Evolutionary conservation across 768 basidiomycete species (phyloP).

Genomic region (Collybia nuda): DNA sequence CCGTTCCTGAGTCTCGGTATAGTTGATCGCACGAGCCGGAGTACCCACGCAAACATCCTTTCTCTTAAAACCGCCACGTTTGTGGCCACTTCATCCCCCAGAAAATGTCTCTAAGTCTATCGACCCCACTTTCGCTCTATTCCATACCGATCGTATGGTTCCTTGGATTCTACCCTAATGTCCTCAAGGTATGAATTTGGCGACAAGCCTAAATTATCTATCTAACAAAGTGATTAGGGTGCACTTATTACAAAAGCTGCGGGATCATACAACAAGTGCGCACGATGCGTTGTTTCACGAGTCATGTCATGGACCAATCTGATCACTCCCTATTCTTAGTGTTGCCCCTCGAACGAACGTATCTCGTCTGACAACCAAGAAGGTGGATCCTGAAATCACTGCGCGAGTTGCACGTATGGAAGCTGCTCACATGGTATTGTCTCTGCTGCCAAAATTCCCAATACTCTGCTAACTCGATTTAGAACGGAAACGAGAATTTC

Average conservation of each 20-base stretch:
- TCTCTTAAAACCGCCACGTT: not conserved
- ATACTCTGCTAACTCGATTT: not conserved
- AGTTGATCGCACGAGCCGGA: not conserved
- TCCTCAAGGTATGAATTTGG: constrained; percentile 21
- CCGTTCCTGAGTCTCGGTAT: too few species aligned
- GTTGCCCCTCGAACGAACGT: constrained; percentile 17
- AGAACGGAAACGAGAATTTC: constrained; percentile 30
- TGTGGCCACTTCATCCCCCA: not conserved
- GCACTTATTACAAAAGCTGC: constrained; percentile 8
- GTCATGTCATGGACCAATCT: not conserved
- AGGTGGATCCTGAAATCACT: constrained; percentile 13
- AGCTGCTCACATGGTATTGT: constrained; percentile 18
- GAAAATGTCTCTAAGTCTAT: constrained; percentile 8
- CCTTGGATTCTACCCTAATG: constrained; percentile 29
- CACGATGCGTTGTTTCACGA: not conserved
- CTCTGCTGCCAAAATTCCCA: not conserved
- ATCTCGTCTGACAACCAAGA: constrained; percentile 13
- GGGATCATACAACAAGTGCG: constrained; percentile 22
- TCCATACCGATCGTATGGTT: constrained; percentile 37
- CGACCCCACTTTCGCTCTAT: constrained; percentile 31
- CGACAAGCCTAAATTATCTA: not conserved
- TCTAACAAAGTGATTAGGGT: not conserved
- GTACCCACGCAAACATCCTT: not conserved
- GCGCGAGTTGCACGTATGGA: constrained; percentile 17
- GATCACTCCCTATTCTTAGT: constrained; percentile 3